Evolutionary conservation across 306 rosid species (phyloP).

Genomic region (Cicer pinnatifidum): DNA sequence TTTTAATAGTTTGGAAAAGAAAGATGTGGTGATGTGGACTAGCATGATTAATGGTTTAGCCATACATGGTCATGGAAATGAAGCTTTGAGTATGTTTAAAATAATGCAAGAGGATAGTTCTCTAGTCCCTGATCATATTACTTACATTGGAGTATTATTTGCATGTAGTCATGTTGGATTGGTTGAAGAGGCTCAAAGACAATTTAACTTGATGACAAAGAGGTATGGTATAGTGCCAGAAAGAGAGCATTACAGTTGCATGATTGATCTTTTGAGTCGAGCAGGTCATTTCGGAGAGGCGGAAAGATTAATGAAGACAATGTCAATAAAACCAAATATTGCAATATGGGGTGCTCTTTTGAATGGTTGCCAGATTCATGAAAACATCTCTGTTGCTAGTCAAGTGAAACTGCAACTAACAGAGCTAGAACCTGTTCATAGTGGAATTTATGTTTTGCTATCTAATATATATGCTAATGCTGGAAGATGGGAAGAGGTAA

Average conservation of each 20-base stretch:
- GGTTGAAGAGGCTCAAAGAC: conserved; percentile 65
- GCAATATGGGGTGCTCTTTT: conserved; percentile 74
- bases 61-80: conserved; percentile 65
- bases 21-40: conserved; percentile 76
- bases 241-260: conserved; percentile 80
- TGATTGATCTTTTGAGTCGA: conserved; percentile 80
- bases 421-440: conserved; percentile 55
- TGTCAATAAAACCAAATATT: conserved; percentile 58
- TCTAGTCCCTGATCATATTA: conserved; percentile 65
- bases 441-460: conserved; percentile 73
- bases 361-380: conserved; percentile 81
- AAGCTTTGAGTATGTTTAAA: conserved; percentile 63
- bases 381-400: conserved; percentile 63
- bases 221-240: conserved; percentile 59
- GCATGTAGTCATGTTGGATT: conserved; percentile 76
- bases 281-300: conserved; percentile 74
- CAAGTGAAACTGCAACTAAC: conserved; percentile 49
- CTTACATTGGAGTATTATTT: conserved; percentile 66
- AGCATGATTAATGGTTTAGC: conserved; percentile 75
- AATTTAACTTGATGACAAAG: conserved; percentile 60
- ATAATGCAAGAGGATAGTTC: conserved; percentile 66
- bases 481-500: conserved; percentile 71
- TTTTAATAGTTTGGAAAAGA: conserved; percentile 57
- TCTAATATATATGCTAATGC: conserved; percentile 79
- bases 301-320: conserved; percentile 54